These are phyloP conservation scores for Barnettozyma sucrosica DNA, from an alignment of 805 yeast genomes.

Conservation along the genomic window DNA sequence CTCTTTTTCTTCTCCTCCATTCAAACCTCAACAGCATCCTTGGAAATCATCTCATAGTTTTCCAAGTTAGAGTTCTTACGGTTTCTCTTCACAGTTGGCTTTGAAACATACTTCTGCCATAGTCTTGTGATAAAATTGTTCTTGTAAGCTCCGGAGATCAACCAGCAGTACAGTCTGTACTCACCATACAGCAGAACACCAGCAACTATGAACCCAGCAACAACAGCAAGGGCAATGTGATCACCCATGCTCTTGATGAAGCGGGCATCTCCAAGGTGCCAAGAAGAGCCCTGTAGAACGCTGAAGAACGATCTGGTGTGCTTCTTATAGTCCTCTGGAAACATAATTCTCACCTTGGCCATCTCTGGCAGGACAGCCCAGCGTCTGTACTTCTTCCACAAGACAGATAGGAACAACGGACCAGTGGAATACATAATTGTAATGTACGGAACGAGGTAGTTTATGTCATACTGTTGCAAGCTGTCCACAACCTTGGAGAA, in stretches of 20 bases:
- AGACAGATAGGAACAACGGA: constrained; percentile 77
- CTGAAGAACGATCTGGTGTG: constrained; percentile 60
- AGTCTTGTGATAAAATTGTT: constrained; percentile 12
- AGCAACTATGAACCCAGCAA: constrained; percentile 63
- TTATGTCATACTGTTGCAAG: constrained; percentile 53
- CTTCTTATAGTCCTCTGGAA: constrained; percentile 68
- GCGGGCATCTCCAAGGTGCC: constrained; percentile 88
- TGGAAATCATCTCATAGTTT: constrained; percentile 16
- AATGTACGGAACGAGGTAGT: constrained; percentile 82
- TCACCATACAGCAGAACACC: constrained; percentile 40
- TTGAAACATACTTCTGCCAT: constrained; percentile 17
- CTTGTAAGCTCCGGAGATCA: constrained; percentile 28
- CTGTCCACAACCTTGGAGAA: constrained; percentile 64
- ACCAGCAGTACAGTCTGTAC: constrained; percentile 39
- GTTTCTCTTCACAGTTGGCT: constrained; percentile 20
- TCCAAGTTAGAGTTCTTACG: constrained; percentile 25
- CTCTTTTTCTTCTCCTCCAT: not conserved
- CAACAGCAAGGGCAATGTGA: constrained; percentile 67
- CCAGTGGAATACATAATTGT: constrained; percentile 94
- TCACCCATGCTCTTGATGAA: constrained; percentile 67
- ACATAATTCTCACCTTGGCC: constrained; percentile 60
- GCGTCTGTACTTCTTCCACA: constrained; percentile 84
- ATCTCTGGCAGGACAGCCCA: constrained; percentile 61
- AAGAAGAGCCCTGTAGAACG: constrained; percentile 78
- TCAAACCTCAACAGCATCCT: constrained; percentile 1